Conservation (phyloP, 2,329 filamentous ascomycete genomes). For the Xylogone sp. region DNA sequence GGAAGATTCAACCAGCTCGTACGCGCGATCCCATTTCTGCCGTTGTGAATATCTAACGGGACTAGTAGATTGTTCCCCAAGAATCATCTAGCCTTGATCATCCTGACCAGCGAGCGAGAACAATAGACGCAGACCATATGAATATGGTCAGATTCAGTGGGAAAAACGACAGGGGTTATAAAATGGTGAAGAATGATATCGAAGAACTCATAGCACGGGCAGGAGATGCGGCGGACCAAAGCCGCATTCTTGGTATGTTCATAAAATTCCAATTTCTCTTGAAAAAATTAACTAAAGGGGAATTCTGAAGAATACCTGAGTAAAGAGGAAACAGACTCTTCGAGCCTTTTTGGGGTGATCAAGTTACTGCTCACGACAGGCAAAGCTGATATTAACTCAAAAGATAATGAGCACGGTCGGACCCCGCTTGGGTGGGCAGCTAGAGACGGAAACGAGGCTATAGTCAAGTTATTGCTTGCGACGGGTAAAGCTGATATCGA, state of each 20-base stretch:
- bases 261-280: no score
- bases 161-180: background rate
- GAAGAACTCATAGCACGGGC: background rate
- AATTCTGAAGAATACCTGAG: no score
- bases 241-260: background rate
- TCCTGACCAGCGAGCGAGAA: background rate
- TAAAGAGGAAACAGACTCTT: no score
- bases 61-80: background rate
- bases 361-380: no score
- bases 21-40: no score
- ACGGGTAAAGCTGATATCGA: conserved; percentile 12
- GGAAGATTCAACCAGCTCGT: no score
- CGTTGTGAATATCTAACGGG: no score
- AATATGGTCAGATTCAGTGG: background rate
- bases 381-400: no score
- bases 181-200: background rate
- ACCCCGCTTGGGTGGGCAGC: conserved; percentile 20
- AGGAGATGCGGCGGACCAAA: background rate
- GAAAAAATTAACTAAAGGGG: no score
- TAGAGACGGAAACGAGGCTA: conserved; percentile 7
- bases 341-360: no score
- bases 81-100: background rate
- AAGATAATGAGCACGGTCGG: no score
- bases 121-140: background rate
- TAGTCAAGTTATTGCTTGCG: conserved; percentile 13